phyloP scores from a whole-genome alignment of 495 filamentous ascomycete species.

The Lichenothelia convexa region DNA sequence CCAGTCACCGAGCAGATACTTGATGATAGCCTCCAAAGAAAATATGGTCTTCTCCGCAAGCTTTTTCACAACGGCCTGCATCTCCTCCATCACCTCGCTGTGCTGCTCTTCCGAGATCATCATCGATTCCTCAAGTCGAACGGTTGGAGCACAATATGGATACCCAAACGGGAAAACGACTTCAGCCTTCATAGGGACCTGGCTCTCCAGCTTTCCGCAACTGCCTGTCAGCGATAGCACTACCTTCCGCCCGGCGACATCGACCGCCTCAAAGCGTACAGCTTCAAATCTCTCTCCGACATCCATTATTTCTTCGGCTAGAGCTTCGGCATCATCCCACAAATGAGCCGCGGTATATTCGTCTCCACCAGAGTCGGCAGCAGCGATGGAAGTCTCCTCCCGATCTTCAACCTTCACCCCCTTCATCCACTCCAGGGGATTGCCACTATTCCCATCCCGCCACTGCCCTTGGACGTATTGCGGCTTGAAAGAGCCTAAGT shows the following conservation, averaged over 20 bases:
- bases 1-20: conserved; percentile 70
- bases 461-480: neutral
- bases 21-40: conserved; percentile 65
- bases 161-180: conserved; percentile 67
- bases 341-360: conserved; percentile 15
- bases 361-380: no score
- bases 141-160: no score
- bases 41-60: conserved; percentile 52
- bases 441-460: conserved; percentile 31
- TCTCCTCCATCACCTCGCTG: conserved; percentile 42
- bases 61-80: conserved; percentile 49
- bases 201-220: conserved; percentile 55
- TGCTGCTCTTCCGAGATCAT: conserved; percentile 48
- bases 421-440: conserved; percentile 83
- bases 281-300: conserved; percentile 70
- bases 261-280: conserved; percentile 70
- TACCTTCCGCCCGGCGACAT: conserved; percentile 53
- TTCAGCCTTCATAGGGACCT: conserved; percentile 59
- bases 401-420: conserved; percentile 55
- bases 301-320: conserved; percentile 74
- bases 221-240: conserved; percentile 70
- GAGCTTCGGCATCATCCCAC: conserved; percentile 50
- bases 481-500: neutral
- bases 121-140: no score
- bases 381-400: conserved; percentile 4